Evolutionary conservation across 371 early-diverging fungal genomes (phyloP), one percentile per base, ranked within the genome.

Genomic region (Mucor circinelloides): DNA sequence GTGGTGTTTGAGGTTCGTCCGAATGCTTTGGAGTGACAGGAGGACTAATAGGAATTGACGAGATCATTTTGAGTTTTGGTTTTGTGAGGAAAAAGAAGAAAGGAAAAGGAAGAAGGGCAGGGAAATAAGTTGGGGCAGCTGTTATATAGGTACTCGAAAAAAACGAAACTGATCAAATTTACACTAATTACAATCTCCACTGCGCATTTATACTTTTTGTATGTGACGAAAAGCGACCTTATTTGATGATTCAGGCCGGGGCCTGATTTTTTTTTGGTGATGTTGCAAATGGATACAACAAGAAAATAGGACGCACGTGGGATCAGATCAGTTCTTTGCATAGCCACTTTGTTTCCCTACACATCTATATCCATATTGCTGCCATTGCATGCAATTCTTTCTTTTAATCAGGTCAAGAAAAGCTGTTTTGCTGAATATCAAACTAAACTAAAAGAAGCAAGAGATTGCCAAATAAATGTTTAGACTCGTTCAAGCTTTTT

Each of bases 1-100:
- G 56, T 31, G 42, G n/a, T 19, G 38, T 58, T 21, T 34, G 44
- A 34, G 61, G 44, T 12, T 36, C n/a, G 40, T 50, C 21, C 1
- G 48, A 57, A 36, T 60, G 36, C n/a, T 73, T 73, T 42, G 73
- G 73, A 8, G 73, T 73, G n/a, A 69, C 58, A 19, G 73, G 73
- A 54, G 73, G 73, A 31, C 70, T 69, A 13, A 67, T 40, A n/a
- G 70, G 73, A 32, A 66, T 40, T 15, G 61, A 50, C 36, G 63
- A 44, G 23, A 59, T 50, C 62, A 63, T 58, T 23, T 23, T 58
- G n/a, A 6, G 36, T 64, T 56, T 38, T 44, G 2, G 28, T 54
- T 27, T 64, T 2, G 0, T 19, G 31, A 19, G 40, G 21, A 30
- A 21, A 31, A 48, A 8, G 46, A 46, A 56, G 5, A 61, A 17